Conservation (phyloP, 129 eudicot species). For the Rutidosis leptorrhynchoides region DNA sequence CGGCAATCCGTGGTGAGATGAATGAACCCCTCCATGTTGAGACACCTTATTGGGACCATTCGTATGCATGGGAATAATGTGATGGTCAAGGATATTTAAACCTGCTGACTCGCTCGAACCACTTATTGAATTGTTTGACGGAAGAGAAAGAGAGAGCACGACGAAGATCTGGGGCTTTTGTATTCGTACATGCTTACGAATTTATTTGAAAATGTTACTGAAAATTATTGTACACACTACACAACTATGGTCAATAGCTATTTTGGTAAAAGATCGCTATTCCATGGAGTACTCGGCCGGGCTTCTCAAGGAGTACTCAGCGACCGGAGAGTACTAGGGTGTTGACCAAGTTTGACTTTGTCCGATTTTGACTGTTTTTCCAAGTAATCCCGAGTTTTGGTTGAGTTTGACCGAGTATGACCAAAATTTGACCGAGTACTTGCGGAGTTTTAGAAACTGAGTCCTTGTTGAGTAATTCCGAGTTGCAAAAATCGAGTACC, state of each 20-base stretch:
- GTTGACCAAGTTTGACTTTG: too few relatives aligned
- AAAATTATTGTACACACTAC: neutral
- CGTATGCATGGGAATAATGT: slow-evolving; percentile 32
- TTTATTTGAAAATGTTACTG: neutral
- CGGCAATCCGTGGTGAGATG: slow-evolving; percentile 45
- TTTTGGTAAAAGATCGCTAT: too few relatives aligned
- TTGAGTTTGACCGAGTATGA: too few relatives aligned
- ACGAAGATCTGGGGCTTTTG: slow-evolving; percentile 44
- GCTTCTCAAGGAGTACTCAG: too few relatives aligned
- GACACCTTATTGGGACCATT: slow-evolving; percentile 28
- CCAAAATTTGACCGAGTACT: too few relatives aligned
- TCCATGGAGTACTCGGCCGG: too few relatives aligned
- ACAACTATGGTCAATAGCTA: neutral
- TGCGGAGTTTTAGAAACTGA: too few relatives aligned
- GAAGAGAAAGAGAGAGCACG: slow-evolving; percentile 99
- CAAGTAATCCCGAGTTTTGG: too few relatives aligned
- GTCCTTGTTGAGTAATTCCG: too few relatives aligned
- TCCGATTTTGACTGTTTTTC: too few relatives aligned
- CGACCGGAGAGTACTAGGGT: too few relatives aligned
- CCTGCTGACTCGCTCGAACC: slow-evolving; percentile 48
- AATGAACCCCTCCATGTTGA: slow-evolving; percentile 32
- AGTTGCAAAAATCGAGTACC: too few relatives aligned
- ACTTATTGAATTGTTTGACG: slow-evolving; percentile 70
- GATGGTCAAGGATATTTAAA: slow-evolving; percentile 28
- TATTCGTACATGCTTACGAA: slow-evolving; percentile 16